phyloP scores from a whole-genome alignment of 192 early-diverging fungal genomes.

The Linnemannia exigua region DNA sequence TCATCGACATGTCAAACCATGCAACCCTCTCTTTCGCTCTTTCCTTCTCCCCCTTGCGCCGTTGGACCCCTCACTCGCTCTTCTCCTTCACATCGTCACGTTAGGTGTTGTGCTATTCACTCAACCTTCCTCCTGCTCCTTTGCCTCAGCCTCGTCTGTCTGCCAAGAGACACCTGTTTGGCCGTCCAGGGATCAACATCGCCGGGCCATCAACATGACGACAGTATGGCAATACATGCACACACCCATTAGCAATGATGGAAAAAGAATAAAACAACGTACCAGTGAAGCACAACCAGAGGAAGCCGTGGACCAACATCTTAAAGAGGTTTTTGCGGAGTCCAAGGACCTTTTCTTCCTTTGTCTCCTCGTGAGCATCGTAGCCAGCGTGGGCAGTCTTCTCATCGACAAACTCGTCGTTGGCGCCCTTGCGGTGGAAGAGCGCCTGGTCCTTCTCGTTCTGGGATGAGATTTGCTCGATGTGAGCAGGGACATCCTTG shows the following conservation, averaged over 20 bases:
- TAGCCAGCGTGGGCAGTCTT: conserved; percentile 6
- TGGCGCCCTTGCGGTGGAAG: conserved; percentile 30
- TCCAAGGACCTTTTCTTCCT: conserved; percentile 48
- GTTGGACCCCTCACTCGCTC: too few relatives aligned
- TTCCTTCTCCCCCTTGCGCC: too few relatives aligned
- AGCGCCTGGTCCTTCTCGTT: conserved; percentile 39
- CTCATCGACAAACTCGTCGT: conserved; percentile 27
- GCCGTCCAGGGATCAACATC: too few relatives aligned
- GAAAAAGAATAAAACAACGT: too few relatives aligned
- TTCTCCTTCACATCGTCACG: too few relatives aligned
- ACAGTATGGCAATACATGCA: neutral
- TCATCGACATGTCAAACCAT: too few relatives aligned
- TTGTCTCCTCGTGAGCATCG: conserved; percentile 20
- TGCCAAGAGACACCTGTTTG: too few relatives aligned
- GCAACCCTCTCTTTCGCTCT: too few relatives aligned
- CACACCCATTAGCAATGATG: neutral
- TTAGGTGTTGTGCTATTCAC: too few relatives aligned
- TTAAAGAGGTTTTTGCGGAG: conserved; percentile 16
- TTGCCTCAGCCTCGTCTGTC: too few relatives aligned
- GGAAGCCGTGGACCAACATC: conserved; percentile 19
- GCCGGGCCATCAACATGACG: too few relatives aligned
- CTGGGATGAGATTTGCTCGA: conserved; percentile 1
- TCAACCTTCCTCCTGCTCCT: too few relatives aligned
- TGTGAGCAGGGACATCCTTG: conserved; percentile 14
- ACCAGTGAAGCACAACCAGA: conserved; percentile 53